These are phyloP conservation scores for Penicillium sp. DNA, from an alignment of 2,329 filamentous ascomycete species.

Conservation along the genomic window DNA sequence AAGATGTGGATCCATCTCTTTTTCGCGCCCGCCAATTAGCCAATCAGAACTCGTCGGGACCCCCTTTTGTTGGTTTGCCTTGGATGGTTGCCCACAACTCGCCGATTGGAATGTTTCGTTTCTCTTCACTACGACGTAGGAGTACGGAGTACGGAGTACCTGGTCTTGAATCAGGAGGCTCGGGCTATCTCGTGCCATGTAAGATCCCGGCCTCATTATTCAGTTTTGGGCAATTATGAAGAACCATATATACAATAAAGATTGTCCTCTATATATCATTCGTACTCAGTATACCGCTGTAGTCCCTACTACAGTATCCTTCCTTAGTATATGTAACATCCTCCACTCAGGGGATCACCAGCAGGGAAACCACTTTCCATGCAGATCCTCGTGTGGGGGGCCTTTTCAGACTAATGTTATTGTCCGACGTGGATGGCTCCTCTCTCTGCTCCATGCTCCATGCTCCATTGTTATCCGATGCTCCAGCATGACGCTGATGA, in stretches of 20 bases:
- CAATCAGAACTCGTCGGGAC: background rate
- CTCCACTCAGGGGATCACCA: constrained; percentile 5
- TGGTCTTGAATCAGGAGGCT: background rate
- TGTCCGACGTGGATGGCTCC: constrained; percentile 13
- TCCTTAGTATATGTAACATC: background rate
- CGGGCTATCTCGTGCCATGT: background rate
- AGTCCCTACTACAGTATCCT: background rate
- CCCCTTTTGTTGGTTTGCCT: constrained; percentile 6
- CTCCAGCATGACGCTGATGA: background rate
- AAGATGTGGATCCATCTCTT: background rate
- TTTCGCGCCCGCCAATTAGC: background rate
- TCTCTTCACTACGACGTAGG: background rate
- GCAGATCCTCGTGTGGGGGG: constrained; percentile 18
- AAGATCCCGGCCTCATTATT: constrained; percentile 2
- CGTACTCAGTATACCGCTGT: background rate
- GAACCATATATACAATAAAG: background rate
- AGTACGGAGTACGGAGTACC: too few species aligned
- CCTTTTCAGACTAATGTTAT: constrained; percentile 17
- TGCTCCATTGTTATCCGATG: constrained; percentile 8
- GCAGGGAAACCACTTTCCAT: constrained; percentile 5
- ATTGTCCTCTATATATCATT: background rate
- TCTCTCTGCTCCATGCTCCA: background rate
- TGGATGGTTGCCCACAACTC: constrained; percentile 6
- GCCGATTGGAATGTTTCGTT: constrained; percentile 7
- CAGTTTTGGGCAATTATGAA: background rate